phyloP scores from a whole-genome alignment of 306 rosid genomes.

The Abrus precatorius region DNA sequence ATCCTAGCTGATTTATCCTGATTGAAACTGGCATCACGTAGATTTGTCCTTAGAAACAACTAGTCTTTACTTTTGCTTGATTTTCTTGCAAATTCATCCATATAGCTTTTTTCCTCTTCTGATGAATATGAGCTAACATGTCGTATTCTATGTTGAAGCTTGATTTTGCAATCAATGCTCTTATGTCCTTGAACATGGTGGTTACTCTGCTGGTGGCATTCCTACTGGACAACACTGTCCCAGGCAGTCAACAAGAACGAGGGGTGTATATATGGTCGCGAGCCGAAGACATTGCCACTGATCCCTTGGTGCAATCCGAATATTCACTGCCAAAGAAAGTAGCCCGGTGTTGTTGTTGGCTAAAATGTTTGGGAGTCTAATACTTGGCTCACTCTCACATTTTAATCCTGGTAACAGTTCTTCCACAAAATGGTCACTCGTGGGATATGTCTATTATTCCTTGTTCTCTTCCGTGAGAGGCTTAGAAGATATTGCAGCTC shows the following conservation, averaged over 20 bases:
- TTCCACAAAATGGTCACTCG: constrained; percentile 31
- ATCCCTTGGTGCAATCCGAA: constrained; percentile 71
- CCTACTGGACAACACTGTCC: constrained; percentile 87
- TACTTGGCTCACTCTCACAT: constrained; percentile 19
- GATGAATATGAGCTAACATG: constrained; percentile 46
- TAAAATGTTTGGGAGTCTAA: constrained; percentile 64
- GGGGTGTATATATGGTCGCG: constrained; percentile 82
- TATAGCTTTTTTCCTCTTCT: neutral
- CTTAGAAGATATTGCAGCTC: constrained; percentile 29
- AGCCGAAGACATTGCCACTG: constrained; percentile 62
- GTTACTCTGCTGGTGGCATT: constrained; percentile 83
- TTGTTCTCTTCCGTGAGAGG: constrained; percentile 22
- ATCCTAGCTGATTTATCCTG: neutral
- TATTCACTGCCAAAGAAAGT: constrained; percentile 75
- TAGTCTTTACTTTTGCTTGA: neutral
- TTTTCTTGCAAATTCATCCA: constrained; percentile 5
- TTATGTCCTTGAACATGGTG: constrained; percentile 95
- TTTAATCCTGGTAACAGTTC: constrained; percentile 13
- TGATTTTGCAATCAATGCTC: constrained; percentile 85
- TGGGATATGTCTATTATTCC: constrained; percentile 28
- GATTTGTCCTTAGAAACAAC: neutral
- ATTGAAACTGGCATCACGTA: constrained; percentile 23
- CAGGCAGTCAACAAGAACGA: constrained; percentile 82
- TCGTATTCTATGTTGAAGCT: constrained; percentile 55
- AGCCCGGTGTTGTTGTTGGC: constrained; percentile 56